These are phyloP conservation scores for Liriodendron chinense DNA, from an alignment of 164 flowering plant species.

Conservation along the genomic window DNA sequence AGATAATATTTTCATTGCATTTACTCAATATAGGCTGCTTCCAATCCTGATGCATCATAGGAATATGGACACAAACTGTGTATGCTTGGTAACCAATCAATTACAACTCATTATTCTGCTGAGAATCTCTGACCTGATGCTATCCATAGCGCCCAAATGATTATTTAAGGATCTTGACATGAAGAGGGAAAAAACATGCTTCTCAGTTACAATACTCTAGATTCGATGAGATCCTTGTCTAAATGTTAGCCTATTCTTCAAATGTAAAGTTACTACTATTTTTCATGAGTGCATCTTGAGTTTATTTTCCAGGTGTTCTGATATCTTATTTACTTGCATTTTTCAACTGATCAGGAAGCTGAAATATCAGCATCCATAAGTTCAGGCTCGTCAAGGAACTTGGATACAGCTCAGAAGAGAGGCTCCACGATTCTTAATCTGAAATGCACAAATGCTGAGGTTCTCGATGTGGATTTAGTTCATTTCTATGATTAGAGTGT, in stretches of 20 bases:
- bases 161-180: neutral
- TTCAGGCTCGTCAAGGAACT: slow-evolving; percentile 62
- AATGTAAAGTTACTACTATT: neutral
- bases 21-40: no score
- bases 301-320: neutral
- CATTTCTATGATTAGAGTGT: neutral
- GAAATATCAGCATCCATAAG: slow-evolving; percentile 76
- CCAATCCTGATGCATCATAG: no score
- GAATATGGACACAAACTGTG: no score
- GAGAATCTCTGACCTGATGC: no score
- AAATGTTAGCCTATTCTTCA: neutral
- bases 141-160: neutral
- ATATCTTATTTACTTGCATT: neutral
- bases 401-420: slow-evolving; percentile 72
- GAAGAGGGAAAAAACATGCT: no score
- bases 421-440: slow-evolving; percentile 84
- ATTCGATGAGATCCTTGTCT: no score
- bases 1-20: no score
- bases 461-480: slow-evolving; percentile 12
- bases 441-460: slow-evolving; percentile 96
- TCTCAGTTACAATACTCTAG: no score
- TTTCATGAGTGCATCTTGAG: neutral
- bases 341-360: slow-evolving; percentile 57
- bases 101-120: no score
- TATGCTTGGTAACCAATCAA: no score